Conservation (phyloP, 2,329 filamentous ascomycete species). For the Furcasterigmium furcatum region DNA sequence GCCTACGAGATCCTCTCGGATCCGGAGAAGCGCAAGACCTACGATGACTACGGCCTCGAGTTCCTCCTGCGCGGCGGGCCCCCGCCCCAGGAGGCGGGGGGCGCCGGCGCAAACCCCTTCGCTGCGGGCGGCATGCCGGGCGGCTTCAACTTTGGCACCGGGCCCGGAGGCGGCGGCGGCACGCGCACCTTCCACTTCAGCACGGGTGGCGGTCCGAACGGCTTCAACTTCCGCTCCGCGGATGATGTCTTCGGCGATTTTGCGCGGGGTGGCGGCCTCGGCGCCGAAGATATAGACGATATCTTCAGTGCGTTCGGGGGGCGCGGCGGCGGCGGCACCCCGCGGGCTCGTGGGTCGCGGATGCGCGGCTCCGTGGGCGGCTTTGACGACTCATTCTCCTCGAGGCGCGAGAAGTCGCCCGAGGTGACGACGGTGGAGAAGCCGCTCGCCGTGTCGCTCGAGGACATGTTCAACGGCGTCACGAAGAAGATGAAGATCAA, state of each 20-base stretch:
- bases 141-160: conserved; percentile 49
- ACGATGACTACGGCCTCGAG: conserved; percentile 92
- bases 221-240: conserved; percentile 78
- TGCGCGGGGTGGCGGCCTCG: conserved; percentile 51
- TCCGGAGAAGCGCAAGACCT: conserved; percentile 92
- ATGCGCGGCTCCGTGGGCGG: conserved; percentile 39
- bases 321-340: conserved; percentile 36
- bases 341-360: conserved; percentile 35
- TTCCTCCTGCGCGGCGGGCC: conserved; percentile 81
- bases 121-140: conserved; percentile 52
- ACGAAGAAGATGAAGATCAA: conserved; percentile 99
- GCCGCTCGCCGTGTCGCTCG: conserved; percentile 74
- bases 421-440: conserved; percentile 92
- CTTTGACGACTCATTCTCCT: conserved; percentile 6
- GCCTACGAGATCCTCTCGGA: conserved; percentile 98
- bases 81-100: conserved; percentile 51
- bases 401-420: conserved; percentile 55
- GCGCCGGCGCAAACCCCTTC: conserved; percentile 55
- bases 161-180: conserved; percentile 41
- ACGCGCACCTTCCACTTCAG: conserved; percentile 63
- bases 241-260: conserved; percentile 86
- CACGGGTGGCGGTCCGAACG: conserved; percentile 47
- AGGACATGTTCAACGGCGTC: conserved; percentile 82
- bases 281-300: conserved; percentile 45
- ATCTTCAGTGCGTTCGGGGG: conserved; percentile 51